A percentile compares a stretch with the other conserved stretches of the same genome.
phyloP scores from a whole-genome alignment of 2,329 filamentous ascomycete species.

The Aspergillus fumigatus region DNA sequence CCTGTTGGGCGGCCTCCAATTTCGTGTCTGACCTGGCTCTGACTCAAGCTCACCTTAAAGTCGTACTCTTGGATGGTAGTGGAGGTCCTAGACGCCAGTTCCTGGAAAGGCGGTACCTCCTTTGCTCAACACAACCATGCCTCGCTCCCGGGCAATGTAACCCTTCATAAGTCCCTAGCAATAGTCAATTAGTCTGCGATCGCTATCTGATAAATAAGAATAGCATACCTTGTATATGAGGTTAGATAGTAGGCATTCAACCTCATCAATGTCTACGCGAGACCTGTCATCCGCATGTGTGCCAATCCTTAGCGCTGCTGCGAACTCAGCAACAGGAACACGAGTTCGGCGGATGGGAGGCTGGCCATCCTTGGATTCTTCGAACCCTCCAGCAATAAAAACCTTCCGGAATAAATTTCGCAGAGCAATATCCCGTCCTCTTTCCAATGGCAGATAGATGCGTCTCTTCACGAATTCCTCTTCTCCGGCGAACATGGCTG shows the following conservation, averaged over 20 bases:
- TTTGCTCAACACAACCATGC: slow-evolving; percentile 89
- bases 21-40: background rate
- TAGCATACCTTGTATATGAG: slow-evolving; percentile 92
- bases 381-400: slow-evolving; percentile 77
- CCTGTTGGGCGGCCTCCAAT: background rate
- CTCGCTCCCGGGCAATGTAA: slow-evolving; percentile 88
- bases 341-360: slow-evolving; percentile 63
- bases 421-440: slow-evolving; percentile 84
- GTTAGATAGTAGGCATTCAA: slow-evolving; percentile 91
- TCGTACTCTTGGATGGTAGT: background rate
- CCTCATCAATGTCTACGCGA: slow-evolving; percentile 78
- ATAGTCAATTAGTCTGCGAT: slow-evolving; percentile 11
- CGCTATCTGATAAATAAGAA: background rate
- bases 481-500: slow-evolving; percentile 73
- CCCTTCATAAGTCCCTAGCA: slow-evolving; percentile 91
- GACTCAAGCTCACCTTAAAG: background rate
- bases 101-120: slow-evolving; percentile 82
- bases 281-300: slow-evolving; percentile 49
- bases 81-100: slow-evolving; percentile 60
- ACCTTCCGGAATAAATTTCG: slow-evolving; percentile 91
- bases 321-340: slow-evolving; percentile 78
- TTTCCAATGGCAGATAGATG: slow-evolving; percentile 91
- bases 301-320: slow-evolving; percentile 73
- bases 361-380: slow-evolving; percentile 67
- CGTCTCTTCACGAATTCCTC: slow-evolving; percentile 89